A percentile compares a stretch with the other conserved stretches of the same genome.
Conservation (phyloP, 2,329 filamentous ascomycete species). For the Penicillium sp. region DNA sequence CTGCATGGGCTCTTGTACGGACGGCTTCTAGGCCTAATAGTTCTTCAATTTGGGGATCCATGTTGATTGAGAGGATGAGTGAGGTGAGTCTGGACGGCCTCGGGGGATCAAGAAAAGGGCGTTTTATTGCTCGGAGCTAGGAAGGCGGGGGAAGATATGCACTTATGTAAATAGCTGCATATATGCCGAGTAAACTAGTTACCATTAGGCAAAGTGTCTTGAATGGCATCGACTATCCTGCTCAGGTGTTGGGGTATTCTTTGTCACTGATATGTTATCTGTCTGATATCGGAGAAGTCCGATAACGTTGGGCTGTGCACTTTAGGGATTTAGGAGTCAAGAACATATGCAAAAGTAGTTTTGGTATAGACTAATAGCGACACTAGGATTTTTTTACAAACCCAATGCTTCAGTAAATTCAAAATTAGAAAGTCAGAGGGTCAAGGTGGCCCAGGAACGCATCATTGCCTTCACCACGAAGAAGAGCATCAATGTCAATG, state of each 20-base stretch:
- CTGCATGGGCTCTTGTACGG: conserved; percentile 26
- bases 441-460: conserved; percentile 63
- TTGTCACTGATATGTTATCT: conserved; percentile 8
- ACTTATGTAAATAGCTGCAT: conserved; percentile 8
- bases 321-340: neutral
- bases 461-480: conserved; percentile 63
- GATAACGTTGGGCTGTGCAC: neutral
- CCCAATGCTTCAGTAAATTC: neutral
- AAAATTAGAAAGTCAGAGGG: conserved; percentile 40
- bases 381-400: conserved; percentile 3
- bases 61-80: neutral
- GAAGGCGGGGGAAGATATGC: conserved; percentile 5
- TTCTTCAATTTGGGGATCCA: conserved; percentile 26
- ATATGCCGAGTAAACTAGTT: neutral
- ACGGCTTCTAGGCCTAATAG: conserved; percentile 31
- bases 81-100: neutral
- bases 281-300: neutral
- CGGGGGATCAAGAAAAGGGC: neutral
- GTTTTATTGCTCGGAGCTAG: neutral
- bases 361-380: conserved; percentile 14
- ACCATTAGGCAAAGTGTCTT: neutral
- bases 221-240: neutral
- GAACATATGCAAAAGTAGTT: neutral
- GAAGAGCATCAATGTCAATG: conserved; percentile 74
- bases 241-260: neutral